These are phyloP conservation scores for Dysphania ambrosioides DNA, from an alignment of 148 eudicot genomes.

Conservation along the genomic window DNA sequence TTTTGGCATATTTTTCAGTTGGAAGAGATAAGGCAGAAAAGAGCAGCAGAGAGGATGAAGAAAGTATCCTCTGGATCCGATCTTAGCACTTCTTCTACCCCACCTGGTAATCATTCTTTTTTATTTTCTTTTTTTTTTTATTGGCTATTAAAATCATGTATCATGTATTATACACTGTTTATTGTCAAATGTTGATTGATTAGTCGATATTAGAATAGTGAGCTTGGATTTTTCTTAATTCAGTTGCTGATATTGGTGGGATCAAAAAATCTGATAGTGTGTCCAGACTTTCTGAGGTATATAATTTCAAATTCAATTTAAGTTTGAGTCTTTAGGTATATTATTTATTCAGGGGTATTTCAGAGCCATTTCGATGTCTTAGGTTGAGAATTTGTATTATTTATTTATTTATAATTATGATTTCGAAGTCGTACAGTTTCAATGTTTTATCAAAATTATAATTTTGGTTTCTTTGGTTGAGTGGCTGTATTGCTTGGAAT, in stretches of 20 bases:
- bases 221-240: background rate
- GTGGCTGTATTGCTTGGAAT: background rate
- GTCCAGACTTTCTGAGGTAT: slow-evolving; percentile 38
- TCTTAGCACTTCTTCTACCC: slow-evolving; percentile 50
- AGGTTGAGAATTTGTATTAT: too few species aligned
- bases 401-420: too few species aligned
- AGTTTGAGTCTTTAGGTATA: too few species aligned
- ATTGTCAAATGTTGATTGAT: too few species aligned
- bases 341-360: background rate
- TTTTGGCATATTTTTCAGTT: too few species aligned
- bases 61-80: slow-evolving; percentile 82
- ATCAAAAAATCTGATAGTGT: slow-evolving; percentile 34
- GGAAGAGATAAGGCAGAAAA: slow-evolving; percentile 83
- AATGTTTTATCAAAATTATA: background rate
- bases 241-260: slow-evolving; percentile 36
- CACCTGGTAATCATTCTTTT: slow-evolving; percentile 33
- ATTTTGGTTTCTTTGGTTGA: background rate
- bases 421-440: background rate
- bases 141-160: too few species aligned
- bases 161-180: too few species aligned
- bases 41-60: slow-evolving; percentile 82
- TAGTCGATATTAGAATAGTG: too few species aligned
- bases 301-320: too few species aligned
- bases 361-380: too few species aligned
- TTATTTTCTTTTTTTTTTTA: background rate